Evolutionary conservation across 371 early-diverging fungal species (phyloP).

Genomic region (Apophysomyces sp.): DNA sequence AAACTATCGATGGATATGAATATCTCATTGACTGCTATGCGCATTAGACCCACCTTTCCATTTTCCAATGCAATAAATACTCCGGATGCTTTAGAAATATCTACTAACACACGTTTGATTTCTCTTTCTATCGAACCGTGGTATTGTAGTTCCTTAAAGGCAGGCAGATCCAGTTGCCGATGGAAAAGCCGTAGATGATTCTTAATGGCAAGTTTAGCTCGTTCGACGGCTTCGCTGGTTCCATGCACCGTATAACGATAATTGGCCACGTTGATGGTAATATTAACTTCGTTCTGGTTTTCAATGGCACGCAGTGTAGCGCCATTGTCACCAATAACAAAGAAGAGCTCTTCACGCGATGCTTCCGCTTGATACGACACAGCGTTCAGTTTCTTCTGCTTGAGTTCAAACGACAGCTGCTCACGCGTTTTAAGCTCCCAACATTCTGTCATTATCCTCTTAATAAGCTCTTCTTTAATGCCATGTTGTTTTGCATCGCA

Average conservation of each 20-base stretch:
- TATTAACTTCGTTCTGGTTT: constrained; percentile 18
- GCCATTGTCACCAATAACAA: constrained; percentile 36
- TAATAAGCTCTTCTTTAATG: constrained; percentile 9
- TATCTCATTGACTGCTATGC: background rate
- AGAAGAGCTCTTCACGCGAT: constrained; percentile 29
- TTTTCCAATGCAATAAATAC: constrained; percentile 22
- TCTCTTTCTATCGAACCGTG: background rate
- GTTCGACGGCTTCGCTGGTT: constrained; percentile 8
- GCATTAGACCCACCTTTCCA: constrained; percentile 15
- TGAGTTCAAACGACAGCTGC: constrained; percentile 12
- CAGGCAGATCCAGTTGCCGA: constrained; percentile 15
- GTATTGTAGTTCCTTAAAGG: background rate
- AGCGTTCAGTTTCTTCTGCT: background rate
- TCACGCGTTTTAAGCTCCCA: constrained; percentile 27
- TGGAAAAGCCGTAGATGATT: constrained; percentile 14
- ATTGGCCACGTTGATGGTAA: constrained; percentile 23
- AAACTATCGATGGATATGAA: constrained; percentile 12
- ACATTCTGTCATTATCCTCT: constrained; percentile 14
- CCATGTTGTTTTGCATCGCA: constrained; percentile 5
- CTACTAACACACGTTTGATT: constrained; percentile 11
- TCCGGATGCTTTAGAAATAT: constrained; percentile 26
- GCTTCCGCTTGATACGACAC: constrained; percentile 15
- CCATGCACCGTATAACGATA: constrained; percentile 26
- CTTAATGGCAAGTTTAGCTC: constrained; percentile 19
- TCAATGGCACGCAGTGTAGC: constrained; percentile 27